phyloP scores from a whole-genome alignment of 257 asterid genomes.

The Rhazya stricta region DNA sequence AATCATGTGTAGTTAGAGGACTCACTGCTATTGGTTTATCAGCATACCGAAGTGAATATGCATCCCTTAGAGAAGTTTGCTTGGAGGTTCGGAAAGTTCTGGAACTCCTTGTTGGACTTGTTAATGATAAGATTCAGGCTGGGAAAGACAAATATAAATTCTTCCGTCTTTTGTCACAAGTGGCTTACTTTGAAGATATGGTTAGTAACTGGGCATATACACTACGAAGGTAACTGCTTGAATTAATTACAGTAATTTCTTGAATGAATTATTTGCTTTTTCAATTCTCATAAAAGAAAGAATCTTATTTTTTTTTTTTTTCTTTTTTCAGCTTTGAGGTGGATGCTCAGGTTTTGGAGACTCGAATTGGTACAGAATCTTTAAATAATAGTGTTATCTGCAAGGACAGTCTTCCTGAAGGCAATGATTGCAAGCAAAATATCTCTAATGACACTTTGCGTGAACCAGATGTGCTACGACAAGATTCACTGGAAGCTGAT shows the following conservation, averaged over 20 bases:
- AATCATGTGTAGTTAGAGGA: conserved; percentile 64
- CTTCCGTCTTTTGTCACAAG: conserved; percentile 72
- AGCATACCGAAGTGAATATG: conserved; percentile 78
- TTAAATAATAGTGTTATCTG: conserved; percentile 15
- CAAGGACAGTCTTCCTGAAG: conserved; percentile 30
- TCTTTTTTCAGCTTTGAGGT: conserved; percentile 62
- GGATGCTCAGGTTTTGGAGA: conserved; percentile 41
- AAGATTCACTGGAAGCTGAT: conserved; percentile 25
- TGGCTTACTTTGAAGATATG: conserved; percentile 91
- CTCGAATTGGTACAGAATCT: conserved; percentile 20
- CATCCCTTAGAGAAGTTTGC: conserved; percentile 62
- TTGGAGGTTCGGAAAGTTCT: conserved; percentile 69
- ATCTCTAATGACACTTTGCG: conserved; percentile 22
- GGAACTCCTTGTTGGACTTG: conserved; percentile 56
- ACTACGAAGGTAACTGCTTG: conserved; percentile 59
- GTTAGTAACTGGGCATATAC: conserved; percentile 73
- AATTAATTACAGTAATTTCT: conserved; percentile 3
- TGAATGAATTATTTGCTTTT: not conserved
- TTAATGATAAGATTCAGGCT: conserved; percentile 66
- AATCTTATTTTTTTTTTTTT: conserved; percentile 7
- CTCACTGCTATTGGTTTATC: conserved; percentile 86
- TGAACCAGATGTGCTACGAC: conserved; percentile 27
- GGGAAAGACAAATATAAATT: conserved; percentile 74
- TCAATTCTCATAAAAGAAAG: conserved; percentile 19
- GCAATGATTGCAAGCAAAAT: conserved; percentile 28